These are phyloP conservation scores for Anastatica hierochuntica DNA, from an alignment of 345 rosid genomes.

Conservation along the genomic window DNA sequence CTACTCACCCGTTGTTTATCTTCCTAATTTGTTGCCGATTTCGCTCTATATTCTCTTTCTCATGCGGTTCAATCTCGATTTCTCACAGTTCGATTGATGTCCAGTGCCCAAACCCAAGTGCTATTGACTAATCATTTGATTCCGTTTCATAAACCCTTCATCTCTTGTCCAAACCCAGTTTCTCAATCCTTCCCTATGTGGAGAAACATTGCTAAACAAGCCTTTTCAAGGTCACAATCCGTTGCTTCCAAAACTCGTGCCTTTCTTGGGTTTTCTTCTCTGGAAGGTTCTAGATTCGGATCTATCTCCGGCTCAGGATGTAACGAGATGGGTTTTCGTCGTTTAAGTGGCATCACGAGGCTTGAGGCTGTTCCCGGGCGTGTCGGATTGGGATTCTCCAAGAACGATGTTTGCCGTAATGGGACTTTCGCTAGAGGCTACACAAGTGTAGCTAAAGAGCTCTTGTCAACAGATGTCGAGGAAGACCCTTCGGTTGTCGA, in stretches of 20 bases:
- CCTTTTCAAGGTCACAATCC: slow-evolving; percentile 29
- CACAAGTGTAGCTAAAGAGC: slow-evolving; percentile 75
- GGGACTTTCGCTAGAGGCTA: slow-evolving; percentile 50
- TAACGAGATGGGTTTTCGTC: slow-evolving; percentile 24
- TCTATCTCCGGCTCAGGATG: slow-evolving; percentile 17
- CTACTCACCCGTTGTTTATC: not conserved
- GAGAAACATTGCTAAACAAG: slow-evolving; percentile 56
- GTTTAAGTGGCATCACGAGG: slow-evolving; percentile 28
- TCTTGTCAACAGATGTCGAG: slow-evolving; percentile 65
- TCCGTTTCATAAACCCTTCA: slow-evolving; percentile 22
- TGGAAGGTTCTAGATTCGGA: slow-evolving; percentile 17
- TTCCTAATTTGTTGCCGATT: not conserved
- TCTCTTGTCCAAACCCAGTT: slow-evolving; percentile 12
- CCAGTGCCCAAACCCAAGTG: slow-evolving; percentile 33
- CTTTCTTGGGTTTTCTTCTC: slow-evolving; percentile 25
- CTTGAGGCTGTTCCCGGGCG: too few relatives aligned
- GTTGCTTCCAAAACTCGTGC: slow-evolving; percentile 17
- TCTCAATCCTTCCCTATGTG: slow-evolving; percentile 50
- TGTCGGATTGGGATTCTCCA: slow-evolving; percentile 18
- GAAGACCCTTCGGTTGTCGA: slow-evolving; percentile 49
- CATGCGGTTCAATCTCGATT: slow-evolving; percentile 1
- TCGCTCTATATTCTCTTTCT: not conserved
- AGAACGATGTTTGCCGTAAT: slow-evolving; percentile 25
- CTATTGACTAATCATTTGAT: slow-evolving; percentile 26
- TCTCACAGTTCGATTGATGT: slow-evolving; percentile 41